Evolutionary conservation across 345 rosid genomes (phyloP).

Genomic region (Hirschfeldia incana): DNA sequence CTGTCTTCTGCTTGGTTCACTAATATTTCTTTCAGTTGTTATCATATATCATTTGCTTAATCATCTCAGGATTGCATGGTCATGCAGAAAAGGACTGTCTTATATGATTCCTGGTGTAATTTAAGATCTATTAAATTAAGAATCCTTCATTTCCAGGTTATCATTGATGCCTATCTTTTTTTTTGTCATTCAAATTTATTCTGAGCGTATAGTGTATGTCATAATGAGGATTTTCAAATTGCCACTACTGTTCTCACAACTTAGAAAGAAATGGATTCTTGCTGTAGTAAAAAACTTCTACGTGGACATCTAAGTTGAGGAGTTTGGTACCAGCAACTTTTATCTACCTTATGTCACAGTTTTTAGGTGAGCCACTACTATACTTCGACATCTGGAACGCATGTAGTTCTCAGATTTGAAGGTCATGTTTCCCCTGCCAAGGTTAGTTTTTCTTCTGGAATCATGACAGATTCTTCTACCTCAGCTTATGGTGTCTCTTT

Average conservation of each 20-base stretch:
- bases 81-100: conserved; percentile 50
- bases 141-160: conserved; percentile 78
- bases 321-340: too few species aligned
- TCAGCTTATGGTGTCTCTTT: too few species aligned
- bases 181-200: background rate
- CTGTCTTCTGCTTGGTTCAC: background rate
- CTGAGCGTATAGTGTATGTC: background rate
- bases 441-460: too few species aligned
- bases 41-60: background rate
- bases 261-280: background rate
- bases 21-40: background rate
- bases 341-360: too few species aligned
- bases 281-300: background rate
- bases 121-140: conserved; percentile 59
- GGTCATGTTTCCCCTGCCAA: too few species aligned
- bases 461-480: too few species aligned
- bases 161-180: background rate
- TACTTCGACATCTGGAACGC: too few species aligned
- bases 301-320: too few species aligned
- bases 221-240: background rate
- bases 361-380: too few species aligned
- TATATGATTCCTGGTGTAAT: conserved; percentile 64
- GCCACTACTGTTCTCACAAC: background rate
- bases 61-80: conserved; percentile 56
- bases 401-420: too few species aligned